These are phyloP conservation scores for Artemisia annua DNA, from an alignment of 129 eudicot genomes.

Conservation along the genomic window DNA sequence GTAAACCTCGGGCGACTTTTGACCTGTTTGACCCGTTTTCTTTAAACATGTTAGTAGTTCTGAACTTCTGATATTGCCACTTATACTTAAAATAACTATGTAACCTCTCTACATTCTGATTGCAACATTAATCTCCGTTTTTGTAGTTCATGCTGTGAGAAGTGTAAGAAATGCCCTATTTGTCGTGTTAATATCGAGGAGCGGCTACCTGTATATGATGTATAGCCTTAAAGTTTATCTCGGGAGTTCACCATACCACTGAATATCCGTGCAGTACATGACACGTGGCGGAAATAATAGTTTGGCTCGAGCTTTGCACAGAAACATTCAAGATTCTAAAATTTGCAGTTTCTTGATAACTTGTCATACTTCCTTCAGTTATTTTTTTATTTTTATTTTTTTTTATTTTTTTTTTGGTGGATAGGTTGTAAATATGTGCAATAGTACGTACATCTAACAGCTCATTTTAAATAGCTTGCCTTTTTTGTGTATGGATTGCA, in stretches of 20 bases:
- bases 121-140: slow-evolving; percentile 3
- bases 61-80: too few species aligned
- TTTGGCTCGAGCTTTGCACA: slow-evolving; percentile 21
- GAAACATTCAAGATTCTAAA: slow-evolving; percentile 23
- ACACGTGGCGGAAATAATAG: slow-evolving; percentile 15
- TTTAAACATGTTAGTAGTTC: background rate
- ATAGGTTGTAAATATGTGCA: slow-evolving; percentile 38
- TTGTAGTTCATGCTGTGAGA: slow-evolving; percentile 64
- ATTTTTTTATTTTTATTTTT: too few species aligned
- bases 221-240: slow-evolving; percentile 34
- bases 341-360: slow-evolving; percentile 29
- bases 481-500: slow-evolving; percentile 21
- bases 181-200: slow-evolving; percentile 76
- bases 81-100: background rate
- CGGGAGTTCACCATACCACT: slow-evolving; percentile 8
- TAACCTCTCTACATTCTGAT: slow-evolving; percentile 2
- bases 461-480: slow-evolving; percentile 27
- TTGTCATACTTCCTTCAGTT: slow-evolving; percentile 11
- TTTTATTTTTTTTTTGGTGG: slow-evolving; percentile 32
- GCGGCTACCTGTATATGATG: slow-evolving; percentile 65
- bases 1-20: background rate
- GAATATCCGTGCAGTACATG: slow-evolving; percentile 27
- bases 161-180: slow-evolving; percentile 85
- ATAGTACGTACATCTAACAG: slow-evolving; percentile 30
- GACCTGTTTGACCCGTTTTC: background rate